Evolutionary conservation across 2,329 filamentous ascomycete genomes (phyloP).

Genomic region (Trichoderma pleuroti): DNA sequence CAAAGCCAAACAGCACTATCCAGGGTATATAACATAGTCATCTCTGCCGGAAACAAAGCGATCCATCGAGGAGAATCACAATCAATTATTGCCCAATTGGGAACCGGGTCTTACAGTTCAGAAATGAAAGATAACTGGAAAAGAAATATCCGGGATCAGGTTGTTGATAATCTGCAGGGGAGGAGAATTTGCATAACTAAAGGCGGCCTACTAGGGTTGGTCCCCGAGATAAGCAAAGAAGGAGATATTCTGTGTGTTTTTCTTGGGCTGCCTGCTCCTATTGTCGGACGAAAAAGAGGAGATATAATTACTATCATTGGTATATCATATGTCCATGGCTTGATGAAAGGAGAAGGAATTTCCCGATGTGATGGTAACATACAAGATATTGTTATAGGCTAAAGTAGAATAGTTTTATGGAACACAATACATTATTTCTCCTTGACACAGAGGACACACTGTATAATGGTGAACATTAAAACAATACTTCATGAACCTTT

Average conservation of each 20-base stretch:
- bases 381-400: neutral
- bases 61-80: neutral
- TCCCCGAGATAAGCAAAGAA: neutral
- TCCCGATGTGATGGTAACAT: neutral
- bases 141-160: neutral
- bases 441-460: no score
- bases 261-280: neutral
- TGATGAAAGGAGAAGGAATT: neutral
- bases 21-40: neutral
- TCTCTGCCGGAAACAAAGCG: neutral
- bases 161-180: neutral
- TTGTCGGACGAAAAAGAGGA: neutral
- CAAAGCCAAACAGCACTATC: neutral
- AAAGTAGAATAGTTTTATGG: neutral
- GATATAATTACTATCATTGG: neutral
- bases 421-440: no score
- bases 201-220: neutral
- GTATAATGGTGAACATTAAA: no score
- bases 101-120: neutral
- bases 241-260: neutral
- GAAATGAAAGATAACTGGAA: neutral
- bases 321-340: neutral
- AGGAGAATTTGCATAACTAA: neutral
- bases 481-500: no score
- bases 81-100: neutral